A percentile compares a stretch with the other conserved stretches of the same genome.
Conservation (phyloP, 2,329 filamentous ascomycete genomes). For the Trichoderma gracile region DNA sequence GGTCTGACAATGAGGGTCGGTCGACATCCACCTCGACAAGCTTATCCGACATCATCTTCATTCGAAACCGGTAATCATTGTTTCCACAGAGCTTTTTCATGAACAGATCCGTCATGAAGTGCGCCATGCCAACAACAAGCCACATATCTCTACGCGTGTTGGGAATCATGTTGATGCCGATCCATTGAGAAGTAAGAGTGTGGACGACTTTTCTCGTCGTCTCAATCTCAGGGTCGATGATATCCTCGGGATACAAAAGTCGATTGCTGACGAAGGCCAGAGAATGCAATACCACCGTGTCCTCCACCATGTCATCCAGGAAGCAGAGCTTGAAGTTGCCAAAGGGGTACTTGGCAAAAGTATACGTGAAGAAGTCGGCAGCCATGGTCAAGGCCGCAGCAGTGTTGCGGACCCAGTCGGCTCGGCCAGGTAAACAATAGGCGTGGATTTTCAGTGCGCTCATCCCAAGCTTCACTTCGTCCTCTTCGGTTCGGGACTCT, state of each 20-base stretch:
- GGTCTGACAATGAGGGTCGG: constrained; percentile 77
- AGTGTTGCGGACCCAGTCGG: constrained; percentile 81
- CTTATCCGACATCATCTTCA: constrained; percentile 80
- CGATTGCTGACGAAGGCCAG: constrained; percentile 85
- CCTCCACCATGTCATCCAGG: constrained; percentile 79
- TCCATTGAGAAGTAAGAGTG: constrained; percentile 87
- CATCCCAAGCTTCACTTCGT: constrained; percentile 85
- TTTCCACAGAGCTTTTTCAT: constrained; percentile 89
- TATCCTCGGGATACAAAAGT: constrained; percentile 78
- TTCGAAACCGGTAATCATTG: constrained; percentile 89
- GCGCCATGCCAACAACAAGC: constrained; percentile 85
- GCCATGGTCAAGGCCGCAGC: constrained; percentile 82
- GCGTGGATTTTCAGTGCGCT: constrained; percentile 87
- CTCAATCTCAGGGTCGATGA: constrained; percentile 82
- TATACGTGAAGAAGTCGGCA: constrained; percentile 87
- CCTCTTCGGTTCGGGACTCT: constrained; percentile 84
- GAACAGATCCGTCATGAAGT: constrained; percentile 93
- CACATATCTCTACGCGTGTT: constrained; percentile 79
- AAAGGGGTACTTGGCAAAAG: constrained; percentile 88
- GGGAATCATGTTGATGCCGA: constrained; percentile 87
- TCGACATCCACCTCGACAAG: constrained; percentile 80
- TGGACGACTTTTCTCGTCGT: constrained; percentile 80
- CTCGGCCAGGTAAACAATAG: constrained; percentile 83
- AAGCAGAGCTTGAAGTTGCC: constrained; percentile 92
- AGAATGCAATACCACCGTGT: constrained; percentile 76